Conservation (phyloP, 2,329 filamentous ascomycete species). For the Eutypa lata region DNA sequence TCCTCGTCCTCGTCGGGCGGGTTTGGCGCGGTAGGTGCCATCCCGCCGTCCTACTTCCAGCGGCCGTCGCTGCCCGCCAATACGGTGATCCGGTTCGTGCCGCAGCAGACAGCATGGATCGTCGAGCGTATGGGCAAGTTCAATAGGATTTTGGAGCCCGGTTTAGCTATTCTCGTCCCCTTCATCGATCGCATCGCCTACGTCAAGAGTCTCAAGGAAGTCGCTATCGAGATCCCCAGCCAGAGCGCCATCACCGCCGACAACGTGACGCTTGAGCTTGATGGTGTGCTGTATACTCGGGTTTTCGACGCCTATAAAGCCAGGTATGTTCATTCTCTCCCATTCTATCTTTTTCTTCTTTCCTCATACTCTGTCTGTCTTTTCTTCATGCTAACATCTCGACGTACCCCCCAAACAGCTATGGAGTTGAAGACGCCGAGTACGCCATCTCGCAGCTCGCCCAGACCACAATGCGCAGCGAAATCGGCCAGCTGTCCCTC, state of each 20-base stretch:
- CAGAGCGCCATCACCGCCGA: slow-evolving; percentile 98
- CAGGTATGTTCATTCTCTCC: slow-evolving; percentile 56
- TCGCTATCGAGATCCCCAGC: slow-evolving; percentile 92
- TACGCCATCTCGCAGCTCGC: slow-evolving; percentile 98
- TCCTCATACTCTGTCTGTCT: background rate
- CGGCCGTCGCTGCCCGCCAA: slow-evolving; percentile 77
- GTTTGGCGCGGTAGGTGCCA: slow-evolving; percentile 30
- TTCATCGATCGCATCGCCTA: slow-evolving; percentile 96
- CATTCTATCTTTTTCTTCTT: slow-evolving; percentile 1
- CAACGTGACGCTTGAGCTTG: slow-evolving; percentile 94
- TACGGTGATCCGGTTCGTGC: slow-evolving; percentile 92
- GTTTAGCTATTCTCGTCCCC: slow-evolving; percentile 82
- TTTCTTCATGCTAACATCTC: slow-evolving; percentile 2
- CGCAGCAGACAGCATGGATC: slow-evolving; percentile 99
- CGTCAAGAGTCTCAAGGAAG: slow-evolving; percentile 95
- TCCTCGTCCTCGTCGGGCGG: slow-evolving; percentile 14
- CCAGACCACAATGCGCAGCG: slow-evolving; percentile 97
- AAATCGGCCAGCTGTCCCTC: slow-evolving; percentile 93
- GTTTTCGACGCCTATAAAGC: slow-evolving; percentile 99
- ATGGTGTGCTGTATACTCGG: slow-evolving; percentile 91
- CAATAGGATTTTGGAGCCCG: slow-evolving; percentile 87
- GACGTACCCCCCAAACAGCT: slow-evolving; percentile 51
- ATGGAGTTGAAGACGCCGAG: slow-evolving; percentile 96
- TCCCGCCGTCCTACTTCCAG: slow-evolving; percentile 77
- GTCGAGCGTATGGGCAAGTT: slow-evolving; percentile 99